Conservation (phyloP, 2,329 filamentous ascomycete genomes). For the Pseudopyrenochaeta lycopersici region DNA sequence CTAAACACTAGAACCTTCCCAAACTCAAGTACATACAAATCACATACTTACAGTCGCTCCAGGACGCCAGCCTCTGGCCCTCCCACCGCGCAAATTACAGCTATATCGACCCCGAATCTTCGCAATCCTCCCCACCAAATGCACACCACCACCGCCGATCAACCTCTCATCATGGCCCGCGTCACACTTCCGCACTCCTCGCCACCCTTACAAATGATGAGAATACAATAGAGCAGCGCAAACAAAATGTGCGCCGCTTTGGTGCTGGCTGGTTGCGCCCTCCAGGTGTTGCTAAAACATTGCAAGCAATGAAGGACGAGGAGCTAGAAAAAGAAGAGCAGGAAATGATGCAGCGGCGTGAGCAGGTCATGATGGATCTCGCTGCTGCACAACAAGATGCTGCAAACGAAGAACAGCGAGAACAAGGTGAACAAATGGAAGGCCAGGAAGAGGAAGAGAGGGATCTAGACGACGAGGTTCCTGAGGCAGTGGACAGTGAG, state of each 20-base stretch:
- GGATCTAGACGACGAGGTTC: conserved; percentile 54
- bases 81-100: conserved; percentile 31
- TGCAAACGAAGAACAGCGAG: conserved; percentile 50
- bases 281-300: conserved; percentile 85
- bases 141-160: conserved; percentile 25
- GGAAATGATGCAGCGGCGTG: conserved; percentile 74
- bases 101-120: conserved; percentile 25
- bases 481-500: conserved; percentile 44
- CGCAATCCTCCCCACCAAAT: conserved; percentile 29
- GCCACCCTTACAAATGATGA: conserved; percentile 80
- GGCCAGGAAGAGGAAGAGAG: conserved; percentile 42
- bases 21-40: not conserved
- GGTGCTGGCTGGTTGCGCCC: conserved; percentile 91
- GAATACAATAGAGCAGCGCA: conserved; percentile 76
- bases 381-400: conserved; percentile 64
- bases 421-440: conserved; percentile 52
- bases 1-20: not conserved
- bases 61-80: conserved; percentile 46
- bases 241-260: conserved; percentile 83
- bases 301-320: conserved; percentile 90
- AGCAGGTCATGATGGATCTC: conserved; percentile 76
- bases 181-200: conserved; percentile 66
- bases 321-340: conserved; percentile 88
- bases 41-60: conserved; percentile 6
- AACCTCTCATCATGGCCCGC: conserved; percentile 24